phyloP scores from a whole-genome alignment of 305 asterid genomes.

The Fraxinus sp. region DNA sequence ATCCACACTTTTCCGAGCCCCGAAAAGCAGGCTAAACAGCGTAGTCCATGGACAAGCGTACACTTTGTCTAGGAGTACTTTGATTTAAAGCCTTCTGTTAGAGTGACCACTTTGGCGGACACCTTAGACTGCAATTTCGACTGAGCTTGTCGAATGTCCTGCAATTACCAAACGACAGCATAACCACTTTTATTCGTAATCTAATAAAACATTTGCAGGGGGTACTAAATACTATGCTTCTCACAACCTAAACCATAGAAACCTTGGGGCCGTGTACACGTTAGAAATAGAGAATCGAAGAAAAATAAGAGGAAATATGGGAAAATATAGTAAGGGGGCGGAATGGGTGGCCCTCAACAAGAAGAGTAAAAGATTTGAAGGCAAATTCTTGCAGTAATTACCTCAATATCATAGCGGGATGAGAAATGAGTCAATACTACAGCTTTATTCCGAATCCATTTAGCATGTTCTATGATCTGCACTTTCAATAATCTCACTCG shows the following conservation, averaged over 20 bases:
- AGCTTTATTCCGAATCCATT: constrained; percentile 81
- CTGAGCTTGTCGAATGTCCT: constrained; percentile 88
- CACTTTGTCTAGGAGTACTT: constrained; percentile 39
- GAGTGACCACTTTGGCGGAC: constrained; percentile 74
- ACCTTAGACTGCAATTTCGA: constrained; percentile 67
- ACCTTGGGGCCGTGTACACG: neutral
- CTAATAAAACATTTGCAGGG: neutral
- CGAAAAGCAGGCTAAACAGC: neutral
- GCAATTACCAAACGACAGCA: constrained; percentile 18
- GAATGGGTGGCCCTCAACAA: neutral
- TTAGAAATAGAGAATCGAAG: neutral
- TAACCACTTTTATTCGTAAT: neutral
- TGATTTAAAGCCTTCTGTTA: constrained; percentile 90
- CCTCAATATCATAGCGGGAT: constrained; percentile 88
- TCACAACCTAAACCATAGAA: neutral
- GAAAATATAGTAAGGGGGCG: neutral
- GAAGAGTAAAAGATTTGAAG: neutral
- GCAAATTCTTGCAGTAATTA: constrained; percentile 26
- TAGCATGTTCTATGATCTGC: constrained; percentile 83
- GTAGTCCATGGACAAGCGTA: neutral
- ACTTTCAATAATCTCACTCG: constrained; percentile 19
- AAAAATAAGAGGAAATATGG: neutral
- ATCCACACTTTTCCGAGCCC: neutral
- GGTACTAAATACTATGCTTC: neutral
- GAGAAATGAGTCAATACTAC: constrained; percentile 87